These are phyloP conservation scores for Leucaena leucocephala DNA, from an alignment of 306 rosid genomes.

Conservation along the genomic window DNA sequence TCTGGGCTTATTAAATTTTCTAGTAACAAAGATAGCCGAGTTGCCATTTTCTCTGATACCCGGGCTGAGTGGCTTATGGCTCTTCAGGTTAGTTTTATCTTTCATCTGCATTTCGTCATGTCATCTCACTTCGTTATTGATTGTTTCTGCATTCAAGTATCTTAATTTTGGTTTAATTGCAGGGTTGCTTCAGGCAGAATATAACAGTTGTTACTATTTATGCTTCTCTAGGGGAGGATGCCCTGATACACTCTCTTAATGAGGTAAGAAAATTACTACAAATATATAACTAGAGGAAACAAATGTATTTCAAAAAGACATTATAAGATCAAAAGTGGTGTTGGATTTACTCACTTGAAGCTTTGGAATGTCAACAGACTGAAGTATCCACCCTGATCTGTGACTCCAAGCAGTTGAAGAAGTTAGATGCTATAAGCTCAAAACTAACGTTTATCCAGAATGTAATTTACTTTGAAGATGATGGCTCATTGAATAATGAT, in stretches of 20 bases:
- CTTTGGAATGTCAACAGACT: slow-evolving; percentile 64
- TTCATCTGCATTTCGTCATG: slow-evolving; percentile 18
- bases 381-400: slow-evolving; percentile 78
- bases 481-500: slow-evolving; percentile 46
- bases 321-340: slow-evolving; percentile 12
- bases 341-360: slow-evolving; percentile 41
- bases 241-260: slow-evolving; percentile 83
- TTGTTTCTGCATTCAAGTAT: slow-evolving; percentile 18
- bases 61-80: slow-evolving; percentile 84
- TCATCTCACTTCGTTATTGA: slow-evolving; percentile 18
- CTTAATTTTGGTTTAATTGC: slow-evolving; percentile 34
- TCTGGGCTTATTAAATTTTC: slow-evolving; percentile 82
- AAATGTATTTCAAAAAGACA: slow-evolving; percentile 6
- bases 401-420: slow-evolving; percentile 76
- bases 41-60: slow-evolving; percentile 83
- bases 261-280: slow-evolving; percentile 59
- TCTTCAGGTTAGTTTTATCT: slow-evolving; percentile 66
- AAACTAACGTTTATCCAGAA: slow-evolving; percentile 57
- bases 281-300: slow-evolving; percentile 21
- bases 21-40: slow-evolving; percentile 61
- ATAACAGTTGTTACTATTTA: slow-evolving; percentile 84
- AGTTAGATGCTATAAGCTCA: slow-evolving; percentile 67
- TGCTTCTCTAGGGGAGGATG: slow-evolving; percentile 93
- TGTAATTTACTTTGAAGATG: slow-evolving; percentile 78
- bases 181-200: slow-evolving; percentile 92